Percentiles rank a stretch among this genome's conserved stretches.
Evolutionary conservation across 2,329 filamentous ascomycete species (phyloP).

Genomic region (Eurotiales sp.): DNA sequence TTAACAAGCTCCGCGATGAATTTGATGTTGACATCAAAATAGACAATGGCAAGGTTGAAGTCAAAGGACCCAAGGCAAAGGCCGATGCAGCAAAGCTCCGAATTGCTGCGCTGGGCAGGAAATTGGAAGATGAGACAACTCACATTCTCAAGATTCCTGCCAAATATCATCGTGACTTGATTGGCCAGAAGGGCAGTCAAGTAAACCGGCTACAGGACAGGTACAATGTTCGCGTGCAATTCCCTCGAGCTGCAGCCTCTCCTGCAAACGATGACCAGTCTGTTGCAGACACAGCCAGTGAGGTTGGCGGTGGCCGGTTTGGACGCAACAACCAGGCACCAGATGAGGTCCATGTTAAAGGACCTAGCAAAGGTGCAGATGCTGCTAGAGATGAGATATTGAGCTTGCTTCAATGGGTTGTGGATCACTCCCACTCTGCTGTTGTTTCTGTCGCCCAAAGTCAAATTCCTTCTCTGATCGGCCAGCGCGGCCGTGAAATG

Average conservation of each 20-base stretch:
- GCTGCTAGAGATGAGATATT: conserved; percentile 88
- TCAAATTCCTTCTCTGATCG: conserved; percentile 91
- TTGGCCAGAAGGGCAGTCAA: conserved; percentile 79
- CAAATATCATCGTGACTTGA: conserved; percentile 90
- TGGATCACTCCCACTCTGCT: conserved; percentile 78
- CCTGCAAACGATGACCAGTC: conserved; percentile 63
- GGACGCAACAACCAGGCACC: conserved; percentile 68
- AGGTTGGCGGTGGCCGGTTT: conserved; percentile 57
- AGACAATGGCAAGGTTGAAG: conserved; percentile 87
- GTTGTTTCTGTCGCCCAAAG: conserved; percentile 83
- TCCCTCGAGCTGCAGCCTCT: conserved; percentile 63
- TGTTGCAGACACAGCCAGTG: conserved; percentile 64
- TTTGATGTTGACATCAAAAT: conserved; percentile 79
- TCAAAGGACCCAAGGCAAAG: conserved; percentile 94
- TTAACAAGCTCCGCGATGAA: conserved; percentile 65
- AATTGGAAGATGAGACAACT: conserved; percentile 85
- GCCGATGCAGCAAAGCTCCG: conserved; percentile 80
- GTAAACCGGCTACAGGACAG: conserved; percentile 89
- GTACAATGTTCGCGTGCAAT: conserved; percentile 93
- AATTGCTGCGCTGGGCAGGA: conserved; percentile 73
- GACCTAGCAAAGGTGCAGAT: conserved; percentile 88
- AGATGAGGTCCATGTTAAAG: conserved; percentile 87
- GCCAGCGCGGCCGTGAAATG: conserved; percentile 83
- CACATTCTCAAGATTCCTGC: conserved; percentile 85
- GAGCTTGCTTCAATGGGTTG: conserved; percentile 80